Conservation (phyloP, 2,329 filamentous ascomycete genomes). For the Hypoxylon sp. region DNA sequence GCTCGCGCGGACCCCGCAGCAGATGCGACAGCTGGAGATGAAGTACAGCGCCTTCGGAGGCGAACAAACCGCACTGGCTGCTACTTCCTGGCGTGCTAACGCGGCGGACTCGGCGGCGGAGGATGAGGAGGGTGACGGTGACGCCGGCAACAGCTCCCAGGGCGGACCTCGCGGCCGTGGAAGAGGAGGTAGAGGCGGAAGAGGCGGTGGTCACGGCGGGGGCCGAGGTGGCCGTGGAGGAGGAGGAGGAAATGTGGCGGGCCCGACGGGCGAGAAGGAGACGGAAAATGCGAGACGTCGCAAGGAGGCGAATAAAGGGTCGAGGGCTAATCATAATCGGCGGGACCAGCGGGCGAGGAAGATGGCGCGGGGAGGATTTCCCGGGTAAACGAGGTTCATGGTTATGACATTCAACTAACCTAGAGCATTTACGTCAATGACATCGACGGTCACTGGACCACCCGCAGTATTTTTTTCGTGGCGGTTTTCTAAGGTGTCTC, state of each 20-base stretch:
- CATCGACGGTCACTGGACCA: background rate
- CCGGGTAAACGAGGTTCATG: conserved; percentile 38
- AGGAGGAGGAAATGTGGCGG: conserved; percentile 71
- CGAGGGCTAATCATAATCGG: conserved; percentile 87
- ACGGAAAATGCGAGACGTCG: conserved; percentile 77
- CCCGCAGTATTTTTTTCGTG: background rate
- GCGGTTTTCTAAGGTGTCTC: background rate
- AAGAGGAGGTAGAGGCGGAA: conserved; percentile 60
- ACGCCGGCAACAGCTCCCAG: conserved; percentile 54
- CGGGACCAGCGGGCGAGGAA: conserved; percentile 76
- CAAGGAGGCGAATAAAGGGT: conserved; percentile 86
- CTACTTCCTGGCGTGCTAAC: conserved; percentile 73
- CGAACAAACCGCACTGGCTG: conserved; percentile 71
- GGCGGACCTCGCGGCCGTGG: conserved; percentile 60
- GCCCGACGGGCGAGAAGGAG: conserved; percentile 74
- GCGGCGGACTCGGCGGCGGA: conserved; percentile 67
- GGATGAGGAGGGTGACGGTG: conserved; percentile 61
- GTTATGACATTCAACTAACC: conserved; percentile 1
- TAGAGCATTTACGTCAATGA: background rate
- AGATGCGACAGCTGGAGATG: conserved; percentile 76
- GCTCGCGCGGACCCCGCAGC: conserved; percentile 77
- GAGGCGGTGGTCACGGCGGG: conserved; percentile 57
- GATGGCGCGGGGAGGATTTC: conserved; percentile 67
- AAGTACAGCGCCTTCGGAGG: conserved; percentile 75
- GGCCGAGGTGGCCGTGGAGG: conserved; percentile 63